phyloP scores from a whole-genome alignment of 441 rosid genomes.

The Adansonia rubrostipa region DNA sequence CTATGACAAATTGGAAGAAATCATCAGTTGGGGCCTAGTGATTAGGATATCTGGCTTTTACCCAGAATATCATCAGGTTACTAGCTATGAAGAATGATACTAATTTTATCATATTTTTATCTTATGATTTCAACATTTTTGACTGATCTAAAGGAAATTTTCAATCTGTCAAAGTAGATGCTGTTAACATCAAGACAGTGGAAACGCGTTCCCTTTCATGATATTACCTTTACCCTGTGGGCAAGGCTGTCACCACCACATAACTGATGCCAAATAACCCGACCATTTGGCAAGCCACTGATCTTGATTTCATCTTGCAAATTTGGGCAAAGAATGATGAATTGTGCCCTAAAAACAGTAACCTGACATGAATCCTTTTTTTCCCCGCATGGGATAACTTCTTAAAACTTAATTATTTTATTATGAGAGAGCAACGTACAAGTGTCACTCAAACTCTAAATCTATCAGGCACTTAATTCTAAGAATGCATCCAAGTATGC shows the following conservation, averaged over 20 bases:
- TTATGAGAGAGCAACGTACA: not conserved
- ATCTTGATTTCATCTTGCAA: not conserved
- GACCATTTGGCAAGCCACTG: not conserved
- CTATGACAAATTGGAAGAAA: not conserved
- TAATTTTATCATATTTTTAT: not conserved
- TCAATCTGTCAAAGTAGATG: not conserved
- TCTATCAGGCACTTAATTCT: too few species aligned
- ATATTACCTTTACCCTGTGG: not conserved
- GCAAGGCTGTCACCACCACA: not conserved
- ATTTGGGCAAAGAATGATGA: not conserved
- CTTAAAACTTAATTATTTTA: not conserved
- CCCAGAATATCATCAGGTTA: too few species aligned
- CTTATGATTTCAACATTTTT: not conserved
- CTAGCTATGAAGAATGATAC: not conserved
- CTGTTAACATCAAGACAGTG: not conserved
- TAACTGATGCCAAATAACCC: not conserved
- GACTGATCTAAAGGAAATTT: not conserved
- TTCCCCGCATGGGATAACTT: too few species aligned
- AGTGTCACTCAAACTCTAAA: too few species aligned
- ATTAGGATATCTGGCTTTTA: too few species aligned
- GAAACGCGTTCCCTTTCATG: not conserved
- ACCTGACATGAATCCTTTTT: not conserved
- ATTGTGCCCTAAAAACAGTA: not conserved
- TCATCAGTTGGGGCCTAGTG: not conserved
- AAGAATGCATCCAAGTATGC: too few species aligned